Percentiles rank a stretch among this genome's conserved stretches.
Conservation (phyloP, 2,329 filamentous ascomycete species). For the Claviceps maximensis region DNA sequence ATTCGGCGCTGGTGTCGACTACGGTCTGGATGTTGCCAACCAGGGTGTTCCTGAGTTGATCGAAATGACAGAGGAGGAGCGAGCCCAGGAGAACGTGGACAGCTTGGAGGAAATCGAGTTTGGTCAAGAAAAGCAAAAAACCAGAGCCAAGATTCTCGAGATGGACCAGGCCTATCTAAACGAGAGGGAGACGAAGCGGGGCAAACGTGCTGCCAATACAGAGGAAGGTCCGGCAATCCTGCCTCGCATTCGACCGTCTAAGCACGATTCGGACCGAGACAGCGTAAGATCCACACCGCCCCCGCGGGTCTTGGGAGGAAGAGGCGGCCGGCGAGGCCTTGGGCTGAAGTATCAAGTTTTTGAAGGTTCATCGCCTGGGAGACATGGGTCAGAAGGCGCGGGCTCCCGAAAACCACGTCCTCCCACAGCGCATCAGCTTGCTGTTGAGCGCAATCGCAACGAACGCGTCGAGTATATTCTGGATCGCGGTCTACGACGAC, state of each 20-base stretch:
- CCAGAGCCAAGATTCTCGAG: slow-evolving; percentile 61
- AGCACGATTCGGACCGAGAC: slow-evolving; percentile 39
- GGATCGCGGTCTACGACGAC: slow-evolving; percentile 55
- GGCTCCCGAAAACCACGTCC: slow-evolving; percentile 53
- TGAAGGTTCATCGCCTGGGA: slow-evolving; percentile 47
- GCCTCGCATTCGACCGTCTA: slow-evolving; percentile 49
- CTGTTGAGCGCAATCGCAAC: slow-evolving; percentile 65
- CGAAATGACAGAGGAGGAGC: slow-evolving; percentile 51
- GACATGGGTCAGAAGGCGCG: slow-evolving; percentile 41
- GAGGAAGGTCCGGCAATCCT: slow-evolving; percentile 46
- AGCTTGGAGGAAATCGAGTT: slow-evolving; percentile 56
- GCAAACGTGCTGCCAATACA: slow-evolving; percentile 27
- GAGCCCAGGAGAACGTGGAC: slow-evolving; percentile 60
- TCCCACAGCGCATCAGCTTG: slow-evolving; percentile 68
- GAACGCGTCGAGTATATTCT: slow-evolving; percentile 73
- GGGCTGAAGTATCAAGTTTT: slow-evolving; percentile 46
- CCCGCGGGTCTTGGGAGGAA: slow-evolving; percentile 17
- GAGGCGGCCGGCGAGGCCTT: slow-evolving; percentile 13
- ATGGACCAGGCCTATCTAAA: slow-evolving; percentile 59
- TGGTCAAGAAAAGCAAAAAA: slow-evolving; percentile 59
- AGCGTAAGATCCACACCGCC: slow-evolving; percentile 31
- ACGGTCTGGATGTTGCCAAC: slow-evolving; percentile 49
- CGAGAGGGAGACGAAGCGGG: slow-evolving; percentile 46
- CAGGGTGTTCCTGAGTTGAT: slow-evolving; percentile 57
- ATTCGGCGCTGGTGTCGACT: slow-evolving; percentile 62